Base-by-base conservation (phyloP, 2,329 filamentous ascomycete genomes). In the Ophiocordyceps polyrhachis-furcata region DNA sequence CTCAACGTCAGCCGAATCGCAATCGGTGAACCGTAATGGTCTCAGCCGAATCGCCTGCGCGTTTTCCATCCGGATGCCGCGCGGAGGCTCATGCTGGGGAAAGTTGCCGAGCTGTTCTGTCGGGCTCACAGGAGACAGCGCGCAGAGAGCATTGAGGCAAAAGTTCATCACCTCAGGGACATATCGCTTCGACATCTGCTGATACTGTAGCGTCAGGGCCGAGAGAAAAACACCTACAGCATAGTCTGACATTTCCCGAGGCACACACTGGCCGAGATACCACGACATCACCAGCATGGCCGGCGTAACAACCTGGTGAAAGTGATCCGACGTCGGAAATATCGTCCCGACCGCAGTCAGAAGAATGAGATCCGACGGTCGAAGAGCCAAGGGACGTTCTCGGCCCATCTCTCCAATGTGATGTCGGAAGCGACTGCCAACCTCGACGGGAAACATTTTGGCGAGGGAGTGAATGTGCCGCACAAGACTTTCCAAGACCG, bases 241-340 rank as follows among this genome's bases (percentile, higher is more conserved):
- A 48, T 84, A 74, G 51, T 91, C 83, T 8, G 70, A 64, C 4
- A 85, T 61, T 8, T 65, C 68, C 40, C 74, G 68, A 0, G 86
- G 78, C 0, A 80, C 70, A 46, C 79, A 85, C 53, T 94, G 78
- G 1, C 82, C 85, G 23, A 98, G 71, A 62, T 83, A 95, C 45
- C 85, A 77, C 13, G 74, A 75, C 61, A 96, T 84, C n/a, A 80
- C 74, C 5, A 95, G 75, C 62, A 86, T 82, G 1, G 89, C 83
- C 2, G 91, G 91, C 2, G 91, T 98, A 38, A 86, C 82, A 32
- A 96, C 85, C 53, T 91, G 82, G 55, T 98, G 91, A 62, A 96
- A 98, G 62, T 96, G 88, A 62, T 98, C 91, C 0, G 88, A 95
- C 0, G 91, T 94, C 5, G 91, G 88, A 56, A 93, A 98, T 44